A percentile compares a stretch with the other conserved stretches of the same genome.
These are phyloP conservation scores for Sporopachydermia lactativora DNA, from an alignment of 805 yeast species.

Conservation along the genomic window DNA sequence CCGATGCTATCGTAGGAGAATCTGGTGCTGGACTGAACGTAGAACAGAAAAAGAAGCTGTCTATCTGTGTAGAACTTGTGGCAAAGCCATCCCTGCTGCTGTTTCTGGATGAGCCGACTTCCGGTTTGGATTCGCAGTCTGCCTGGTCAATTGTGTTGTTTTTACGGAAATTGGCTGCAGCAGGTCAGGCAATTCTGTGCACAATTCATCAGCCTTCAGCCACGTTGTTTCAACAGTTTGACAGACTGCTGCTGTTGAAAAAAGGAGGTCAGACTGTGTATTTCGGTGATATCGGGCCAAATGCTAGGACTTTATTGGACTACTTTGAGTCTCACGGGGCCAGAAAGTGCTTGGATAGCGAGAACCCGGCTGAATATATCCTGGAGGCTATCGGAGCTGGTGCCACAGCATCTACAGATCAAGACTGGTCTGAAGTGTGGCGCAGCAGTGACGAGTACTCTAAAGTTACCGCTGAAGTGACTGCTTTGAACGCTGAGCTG, in stretches of 20 bases:
- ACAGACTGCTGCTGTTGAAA: conserved; percentile 15
- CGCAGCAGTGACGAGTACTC: conserved; percentile 19
- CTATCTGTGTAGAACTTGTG: conserved; percentile 42
- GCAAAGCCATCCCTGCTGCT: conserved; percentile 38
- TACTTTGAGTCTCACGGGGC: conserved; percentile 69
- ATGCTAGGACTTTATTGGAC: conserved; percentile 39
- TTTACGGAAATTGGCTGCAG: conserved; percentile 32
- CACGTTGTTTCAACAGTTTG: conserved; percentile 19
- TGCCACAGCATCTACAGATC: conserved; percentile 46
- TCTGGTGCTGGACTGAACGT: conserved; percentile 37
- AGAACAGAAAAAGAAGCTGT: conserved; percentile 38
- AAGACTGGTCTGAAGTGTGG: conserved; percentile 60
- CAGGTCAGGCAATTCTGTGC: conserved; percentile 45
- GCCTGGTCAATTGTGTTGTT: conserved; percentile 45
- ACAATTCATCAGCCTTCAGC: conserved; percentile 28
- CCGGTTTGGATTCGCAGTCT: conserved; percentile 45
- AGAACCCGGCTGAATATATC: conserved; percentile 69
- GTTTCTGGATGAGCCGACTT: conserved; percentile 48
- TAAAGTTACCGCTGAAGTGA: conserved; percentile 20
- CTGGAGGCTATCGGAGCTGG: conserved; percentile 69
- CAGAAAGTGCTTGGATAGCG: conserved; percentile 41
- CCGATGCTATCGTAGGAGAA: conserved; percentile 37
- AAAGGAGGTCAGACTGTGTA: conserved; percentile 41
- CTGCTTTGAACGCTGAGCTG: conserved; percentile 18
- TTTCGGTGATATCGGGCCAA: conserved; percentile 67